Percentiles rank a stretch among this genome's conserved stretches.
Evolutionary conservation across 2,329 filamentous ascomycete species (phyloP).

Genomic region (Penicillium sp.): DNA sequence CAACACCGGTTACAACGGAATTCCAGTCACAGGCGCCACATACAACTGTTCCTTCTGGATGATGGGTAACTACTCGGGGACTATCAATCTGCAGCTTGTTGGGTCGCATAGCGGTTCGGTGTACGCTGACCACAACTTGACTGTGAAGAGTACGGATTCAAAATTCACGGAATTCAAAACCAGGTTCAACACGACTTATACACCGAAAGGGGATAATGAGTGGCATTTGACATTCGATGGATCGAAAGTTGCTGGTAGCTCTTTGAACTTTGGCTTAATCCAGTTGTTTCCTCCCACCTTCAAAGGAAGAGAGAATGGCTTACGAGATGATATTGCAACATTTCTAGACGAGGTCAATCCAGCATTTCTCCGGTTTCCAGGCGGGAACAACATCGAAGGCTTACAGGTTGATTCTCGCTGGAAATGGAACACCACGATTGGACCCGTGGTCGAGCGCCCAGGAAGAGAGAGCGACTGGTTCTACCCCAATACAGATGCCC

Average conservation of each 20-base stretch:
- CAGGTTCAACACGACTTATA: constrained; percentile 17
- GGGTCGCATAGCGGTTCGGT: constrained; percentile 19
- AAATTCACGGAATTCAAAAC: constrained; percentile 20
- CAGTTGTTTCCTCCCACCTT: constrained; percentile 25
- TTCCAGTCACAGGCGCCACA: constrained; percentile 21
- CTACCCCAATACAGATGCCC: constrained; percentile 55
- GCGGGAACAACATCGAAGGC: constrained; percentile 52
- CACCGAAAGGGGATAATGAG: constrained; percentile 23
- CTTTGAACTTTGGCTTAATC: constrained; percentile 22
- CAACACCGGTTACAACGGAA: constrained; percentile 37
- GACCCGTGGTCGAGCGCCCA: constrained; percentile 38
- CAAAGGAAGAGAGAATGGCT: constrained; percentile 43
- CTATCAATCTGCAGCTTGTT: constrained; percentile 21
- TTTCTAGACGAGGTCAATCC: constrained; percentile 47
- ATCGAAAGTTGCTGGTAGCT: constrained; percentile 14
- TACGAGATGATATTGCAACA: constrained; percentile 49
- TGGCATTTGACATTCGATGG: constrained; percentile 25
- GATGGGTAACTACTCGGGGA: constrained; percentile 24
- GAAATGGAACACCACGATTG: constrained; percentile 40
- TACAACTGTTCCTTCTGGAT: constrained; percentile 30
- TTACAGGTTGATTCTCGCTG: constrained; percentile 25
- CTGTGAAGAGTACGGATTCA: constrained; percentile 17
- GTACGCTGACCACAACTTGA: constrained; percentile 23
- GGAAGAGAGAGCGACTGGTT: constrained; percentile 51
- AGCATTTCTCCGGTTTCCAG: constrained; percentile 56